Conservation (phyloP, 2,329 filamentous ascomycete species). For the Colletotrichum spinosum region DNA sequence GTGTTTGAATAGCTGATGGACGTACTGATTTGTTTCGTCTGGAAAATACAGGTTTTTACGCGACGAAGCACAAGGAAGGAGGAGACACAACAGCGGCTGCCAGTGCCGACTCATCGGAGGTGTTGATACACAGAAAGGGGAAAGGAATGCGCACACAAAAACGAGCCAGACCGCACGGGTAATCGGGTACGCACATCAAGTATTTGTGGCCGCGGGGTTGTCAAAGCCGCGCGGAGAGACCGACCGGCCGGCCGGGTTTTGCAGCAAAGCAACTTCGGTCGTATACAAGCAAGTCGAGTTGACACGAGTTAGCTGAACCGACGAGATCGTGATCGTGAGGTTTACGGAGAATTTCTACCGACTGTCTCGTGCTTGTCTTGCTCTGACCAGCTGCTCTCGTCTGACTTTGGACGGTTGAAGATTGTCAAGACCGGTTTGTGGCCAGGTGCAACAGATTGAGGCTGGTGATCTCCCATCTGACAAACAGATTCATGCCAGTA, state of each 20-base stretch:
- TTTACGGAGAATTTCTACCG: too few relatives aligned
- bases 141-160: neutral
- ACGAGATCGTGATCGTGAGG: neutral
- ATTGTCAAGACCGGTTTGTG: slow-evolving; percentile 12
- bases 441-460: slow-evolving; percentile 7
- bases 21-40: slow-evolving; percentile 12
- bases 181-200: slow-evolving; percentile 26
- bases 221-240: slow-evolving; percentile 20
- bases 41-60: slow-evolving; percentile 9
- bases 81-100: slow-evolving; percentile 10
- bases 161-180: slow-evolving; percentile 15
- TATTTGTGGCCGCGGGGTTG: slow-evolving; percentile 17
- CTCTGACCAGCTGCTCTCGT: neutral
- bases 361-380: neutral
- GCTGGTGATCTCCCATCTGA: slow-evolving; percentile 20
- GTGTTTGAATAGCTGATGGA: neutral
- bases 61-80: neutral
- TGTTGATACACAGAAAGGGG: slow-evolving; percentile 17
- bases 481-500: slow-evolving; percentile 15
- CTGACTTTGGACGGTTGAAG: slow-evolving; percentile 3
- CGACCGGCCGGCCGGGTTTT: slow-evolving; percentile 9
- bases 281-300: neutral
- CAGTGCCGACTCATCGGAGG: slow-evolving; percentile 25
- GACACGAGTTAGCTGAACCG: neutral
- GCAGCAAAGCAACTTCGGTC: neutral